A percentile compares a stretch with the other conserved stretches of the same genome.
Conservation (phyloP, 139 green algal species). For the Ulvella scutata region DNA sequence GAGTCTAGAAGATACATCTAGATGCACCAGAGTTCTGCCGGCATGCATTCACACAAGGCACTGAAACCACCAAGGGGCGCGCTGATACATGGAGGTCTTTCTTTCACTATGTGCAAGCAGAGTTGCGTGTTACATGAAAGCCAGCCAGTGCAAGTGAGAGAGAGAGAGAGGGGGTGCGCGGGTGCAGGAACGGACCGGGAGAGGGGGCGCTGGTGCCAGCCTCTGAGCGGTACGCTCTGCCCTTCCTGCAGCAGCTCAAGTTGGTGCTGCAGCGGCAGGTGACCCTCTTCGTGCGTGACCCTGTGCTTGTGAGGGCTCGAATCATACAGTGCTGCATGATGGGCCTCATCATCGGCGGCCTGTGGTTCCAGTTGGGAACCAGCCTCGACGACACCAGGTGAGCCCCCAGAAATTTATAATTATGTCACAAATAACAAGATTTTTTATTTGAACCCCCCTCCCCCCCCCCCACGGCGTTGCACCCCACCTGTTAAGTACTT, state of each 20-base stretch:
- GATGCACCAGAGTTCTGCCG: too few species aligned
- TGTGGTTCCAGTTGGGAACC: slow-evolving; percentile 22
- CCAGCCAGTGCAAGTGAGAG: too few species aligned
- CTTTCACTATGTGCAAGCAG: too few species aligned
- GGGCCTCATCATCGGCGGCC: slow-evolving; percentile 26
- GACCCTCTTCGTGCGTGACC: slow-evolving; percentile 35
- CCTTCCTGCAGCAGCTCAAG: slow-evolving; percentile 8
- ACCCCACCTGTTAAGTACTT: background rate
- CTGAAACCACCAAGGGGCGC: too few species aligned
- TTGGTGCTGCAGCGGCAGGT: slow-evolving; percentile 22
- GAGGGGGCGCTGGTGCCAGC: background rate
- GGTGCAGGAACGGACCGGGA: too few species aligned
- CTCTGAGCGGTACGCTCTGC: slow-evolving; percentile 17
- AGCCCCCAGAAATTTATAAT: background rate
- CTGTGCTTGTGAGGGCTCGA: slow-evolving; percentile 24
- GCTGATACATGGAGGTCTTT: too few species aligned
- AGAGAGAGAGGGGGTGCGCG: too few species aligned
- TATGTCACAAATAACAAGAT: too few species aligned
- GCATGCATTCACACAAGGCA: too few species aligned
- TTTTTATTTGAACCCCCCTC: too few species aligned
- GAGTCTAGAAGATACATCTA: too few species aligned
- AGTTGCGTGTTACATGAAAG: too few species aligned
- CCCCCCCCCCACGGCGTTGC: background rate
- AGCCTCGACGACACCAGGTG: slow-evolving; percentile 3
- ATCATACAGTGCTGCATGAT: slow-evolving; percentile 28